phyloP scores from a whole-genome alignment of 2,329 filamentous ascomycete genomes.

The Colletotrichum abscissum region DNA sequence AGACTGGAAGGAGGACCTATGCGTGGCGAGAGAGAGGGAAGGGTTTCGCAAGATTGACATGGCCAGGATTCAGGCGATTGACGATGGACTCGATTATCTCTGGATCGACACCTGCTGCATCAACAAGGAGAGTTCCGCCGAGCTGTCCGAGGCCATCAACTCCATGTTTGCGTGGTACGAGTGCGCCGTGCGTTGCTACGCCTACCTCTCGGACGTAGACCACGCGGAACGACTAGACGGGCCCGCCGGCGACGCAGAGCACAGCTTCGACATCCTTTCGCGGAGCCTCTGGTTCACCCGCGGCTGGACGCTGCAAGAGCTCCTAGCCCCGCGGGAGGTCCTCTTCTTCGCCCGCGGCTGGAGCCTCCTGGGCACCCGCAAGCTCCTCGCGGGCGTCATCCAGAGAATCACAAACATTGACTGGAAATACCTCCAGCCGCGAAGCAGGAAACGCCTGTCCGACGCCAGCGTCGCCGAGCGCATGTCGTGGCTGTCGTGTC shows the following conservation, averaged over 20 bases:
- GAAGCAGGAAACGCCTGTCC: conserved; percentile 6
- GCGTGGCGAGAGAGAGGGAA: conserved; percentile 11
- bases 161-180: conserved; percentile 36
- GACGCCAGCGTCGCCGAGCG: conserved; percentile 39
- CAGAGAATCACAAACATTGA: conserved; percentile 17
- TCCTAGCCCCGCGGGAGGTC: conserved; percentile 31
- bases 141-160: conserved; percentile 33
- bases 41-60: conserved; percentile 28
- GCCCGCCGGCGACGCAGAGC: not conserved
- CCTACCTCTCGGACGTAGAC: conserved; percentile 27
- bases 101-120: conserved; percentile 39
- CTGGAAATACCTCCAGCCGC: conserved; percentile 11
- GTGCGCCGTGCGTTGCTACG: conserved; percentile 30
- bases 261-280: not conserved
- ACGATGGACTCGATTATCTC: conserved; percentile 20
- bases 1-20: conserved; percentile 24
- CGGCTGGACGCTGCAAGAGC: conserved; percentile 38
- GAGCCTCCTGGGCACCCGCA: conserved; percentile 17
- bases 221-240: not conserved
- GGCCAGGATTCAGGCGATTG: conserved; percentile 17
- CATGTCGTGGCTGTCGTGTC: conserved; percentile 44
- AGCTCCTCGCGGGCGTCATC: conserved; percentile 7
- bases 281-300: conserved; percentile 36
- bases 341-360: conserved; percentile 34
- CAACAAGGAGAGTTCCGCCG: conserved; percentile 32